Conservation (phyloP, 2,329 filamentous ascomycete species). For the Xylaria sp. region DNA sequence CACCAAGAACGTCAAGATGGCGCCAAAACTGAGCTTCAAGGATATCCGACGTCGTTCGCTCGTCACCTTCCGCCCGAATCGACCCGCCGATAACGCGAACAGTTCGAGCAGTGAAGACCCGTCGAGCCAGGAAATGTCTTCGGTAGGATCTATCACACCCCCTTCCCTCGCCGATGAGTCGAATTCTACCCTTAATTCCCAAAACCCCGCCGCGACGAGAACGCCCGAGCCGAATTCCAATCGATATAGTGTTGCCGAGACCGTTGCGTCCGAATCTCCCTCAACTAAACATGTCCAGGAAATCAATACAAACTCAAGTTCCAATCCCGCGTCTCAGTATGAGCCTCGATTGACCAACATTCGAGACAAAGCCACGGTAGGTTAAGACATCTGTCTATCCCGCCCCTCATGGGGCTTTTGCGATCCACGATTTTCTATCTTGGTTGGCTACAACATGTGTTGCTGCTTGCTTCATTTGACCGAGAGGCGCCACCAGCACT, state of each 20-base stretch:
- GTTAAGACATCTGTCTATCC: slow-evolving; percentile 30
- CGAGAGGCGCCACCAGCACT: not conserved
- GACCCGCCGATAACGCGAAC: slow-evolving; percentile 58
- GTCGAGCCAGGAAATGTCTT: slow-evolving; percentile 53
- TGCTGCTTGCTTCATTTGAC: not conserved
- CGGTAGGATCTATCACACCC: slow-evolving; percentile 67
- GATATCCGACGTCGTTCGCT: slow-evolving; percentile 71
- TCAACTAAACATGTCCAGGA: slow-evolving; percentile 40
- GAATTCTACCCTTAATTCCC: slow-evolving; percentile 59
- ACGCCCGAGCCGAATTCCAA: slow-evolving; percentile 40
- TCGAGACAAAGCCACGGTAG: slow-evolving; percentile 77
- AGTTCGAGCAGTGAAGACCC: slow-evolving; percentile 54
- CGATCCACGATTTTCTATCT: slow-evolving; percentile 1
- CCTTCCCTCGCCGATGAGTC: slow-evolving; percentile 66
- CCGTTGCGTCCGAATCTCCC: slow-evolving; percentile 56
- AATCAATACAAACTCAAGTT: slow-evolving; percentile 34
- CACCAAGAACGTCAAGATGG: slow-evolving; percentile 6
- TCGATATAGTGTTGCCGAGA: slow-evolving; percentile 59
- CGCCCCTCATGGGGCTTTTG: slow-evolving; percentile 1
- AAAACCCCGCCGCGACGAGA: slow-evolving; percentile 45
- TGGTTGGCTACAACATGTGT: not conserved
- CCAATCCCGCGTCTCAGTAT: slow-evolving; percentile 56
- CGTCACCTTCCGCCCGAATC: slow-evolving; percentile 64
- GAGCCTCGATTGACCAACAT: slow-evolving; percentile 76
- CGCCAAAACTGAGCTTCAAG: slow-evolving; percentile 43